phyloP scores from a whole-genome alignment of 768 basidiomycete species.

The Fistulinella prunicolor region DNA sequence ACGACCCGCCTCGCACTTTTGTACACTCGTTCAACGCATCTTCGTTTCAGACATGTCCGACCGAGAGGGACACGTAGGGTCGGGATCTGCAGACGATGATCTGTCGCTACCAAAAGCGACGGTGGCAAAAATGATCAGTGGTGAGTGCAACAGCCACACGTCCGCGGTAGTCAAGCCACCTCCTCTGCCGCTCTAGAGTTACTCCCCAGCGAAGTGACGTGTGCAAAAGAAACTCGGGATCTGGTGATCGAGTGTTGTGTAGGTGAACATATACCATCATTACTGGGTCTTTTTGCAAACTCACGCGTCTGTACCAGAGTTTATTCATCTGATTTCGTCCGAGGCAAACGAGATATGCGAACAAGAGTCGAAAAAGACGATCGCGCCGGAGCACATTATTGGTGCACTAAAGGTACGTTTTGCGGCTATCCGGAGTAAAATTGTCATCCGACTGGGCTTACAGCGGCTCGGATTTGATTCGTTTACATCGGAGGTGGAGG shows the following conservation, averaged over 20 bases:
- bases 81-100: constrained; percentile 81
- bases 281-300: constrained; percentile 6
- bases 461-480: constrained; percentile 92
- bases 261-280: constrained; percentile 62
- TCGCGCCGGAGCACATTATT: constrained; percentile 96
- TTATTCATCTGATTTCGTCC: constrained; percentile 95
- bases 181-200: constrained; percentile 58
- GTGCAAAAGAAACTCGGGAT: constrained; percentile 96
- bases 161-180: constrained; percentile 6
- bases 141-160: constrained; percentile 38
- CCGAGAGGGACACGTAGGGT: constrained; percentile 71
- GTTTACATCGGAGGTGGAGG: constrained; percentile 87
- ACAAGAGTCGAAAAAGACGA: constrained; percentile 97
- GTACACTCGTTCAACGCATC: constrained; percentile 5
- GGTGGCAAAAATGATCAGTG: constrained; percentile 94
- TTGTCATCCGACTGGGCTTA: constrained; percentile 8
- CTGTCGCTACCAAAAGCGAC: constrained; percentile 95
- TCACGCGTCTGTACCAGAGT: constrained; percentile 57
- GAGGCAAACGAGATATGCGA: constrained; percentile 99
- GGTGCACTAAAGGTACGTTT: constrained; percentile 76
- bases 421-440: not conserved
- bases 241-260: constrained; percentile 98
- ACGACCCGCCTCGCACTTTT: too few species aligned
- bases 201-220: constrained; percentile 81
- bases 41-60: constrained; percentile 69